Evolutionary conservation across 192 early-diverging fungal species (phyloP), one percentile per base, ranked within the genome.

Genomic region (Backusella westeae): DNA sequence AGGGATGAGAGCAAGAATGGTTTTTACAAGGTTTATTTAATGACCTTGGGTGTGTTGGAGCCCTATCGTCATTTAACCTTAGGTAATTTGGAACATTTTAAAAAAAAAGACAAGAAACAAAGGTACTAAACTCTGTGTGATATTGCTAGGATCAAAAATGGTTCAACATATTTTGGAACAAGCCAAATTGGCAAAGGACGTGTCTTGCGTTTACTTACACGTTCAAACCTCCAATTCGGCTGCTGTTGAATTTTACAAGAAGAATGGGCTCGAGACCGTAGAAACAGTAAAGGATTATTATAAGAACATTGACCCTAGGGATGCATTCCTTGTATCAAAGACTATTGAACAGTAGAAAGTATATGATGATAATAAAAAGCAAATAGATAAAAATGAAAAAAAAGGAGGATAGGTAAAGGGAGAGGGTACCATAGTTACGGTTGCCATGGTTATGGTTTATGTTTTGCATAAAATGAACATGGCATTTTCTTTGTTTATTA

Each of bases 1-100:
- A 77, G 83, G 19, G 77, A 68, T 23, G 81, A 81, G 32, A 85
- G 82, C 67, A 78, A 79, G 41, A 44, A 75, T 59, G 34, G 32
- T 38, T 69, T 81, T 34, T 42, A 72, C 67, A 81, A 83, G 42
- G 85, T 96, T 34, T 97, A 97, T 78, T 96, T 98, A 76, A 95
- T 96, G 94, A 98, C 97, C 1, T 84, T 98, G 67, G 96, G 96
- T 38, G 95, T 98, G 41, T 84, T 98, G 34, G 89, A 89, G 12
- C 93, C 93, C 14, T 97, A 93, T 75, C 84, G 97, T 32, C 82
- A 91, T n/a, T 85, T 93, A 34, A 92, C 93, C 1, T 81, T 97
- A 52, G 96, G 94, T 86, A 89, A 76, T 26, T 26, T 26, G 41
- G 26, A 23, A 66, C 42, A 14, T 10, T 7, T 1, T n/a, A n/a